phyloP scores from a whole-genome alignment of 192 early-diverging fungal genomes.

The Geranomyces michiganensis region DNA sequence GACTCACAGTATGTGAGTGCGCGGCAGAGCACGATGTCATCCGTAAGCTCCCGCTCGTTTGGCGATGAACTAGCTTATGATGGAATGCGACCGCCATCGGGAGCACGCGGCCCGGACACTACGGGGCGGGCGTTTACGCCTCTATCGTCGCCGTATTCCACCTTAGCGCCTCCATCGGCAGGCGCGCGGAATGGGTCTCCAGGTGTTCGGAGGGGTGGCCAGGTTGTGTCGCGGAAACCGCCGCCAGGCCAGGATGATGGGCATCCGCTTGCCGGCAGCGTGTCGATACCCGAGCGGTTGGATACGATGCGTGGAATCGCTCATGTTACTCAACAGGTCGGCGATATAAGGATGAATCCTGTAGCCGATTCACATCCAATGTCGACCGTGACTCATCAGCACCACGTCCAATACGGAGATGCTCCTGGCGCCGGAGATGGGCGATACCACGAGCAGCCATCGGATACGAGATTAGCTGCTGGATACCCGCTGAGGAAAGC shows the following conservation, averaged over 20 bases:
- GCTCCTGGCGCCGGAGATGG: no score
- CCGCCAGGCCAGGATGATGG: background rate
- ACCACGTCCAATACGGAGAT: slow-evolving; percentile 15
- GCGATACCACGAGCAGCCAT: no score
- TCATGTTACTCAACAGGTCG: background rate
- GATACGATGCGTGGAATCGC: background rate
- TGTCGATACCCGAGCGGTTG: background rate
- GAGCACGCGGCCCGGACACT: background rate
- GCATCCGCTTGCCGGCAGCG: background rate
- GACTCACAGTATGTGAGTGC: slow-evolving; percentile 32
- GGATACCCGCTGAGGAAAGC: slow-evolving; percentile 41
- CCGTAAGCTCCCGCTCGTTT: slow-evolving; percentile 12
- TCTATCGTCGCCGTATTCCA: background rate
- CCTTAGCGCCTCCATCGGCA: background rate
- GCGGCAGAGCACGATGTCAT: slow-evolving; percentile 23
- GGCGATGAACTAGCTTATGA: background rate
- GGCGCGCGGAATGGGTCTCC: background rate
- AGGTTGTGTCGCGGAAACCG: background rate
- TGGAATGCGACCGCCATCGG: slow-evolving; percentile 8
- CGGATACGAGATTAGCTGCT: background rate
- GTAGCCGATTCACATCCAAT: background rate
- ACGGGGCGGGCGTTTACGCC: slow-evolving; percentile 5
- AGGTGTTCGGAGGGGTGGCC: background rate
- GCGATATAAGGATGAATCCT: background rate
- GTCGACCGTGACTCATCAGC: background rate